A percentile compares a stretch with the other conserved stretches of the same genome.
Conservation (phyloP, 2,329 filamentous ascomycete species). For the Aspergillus pseudoviridinutans region DNA sequence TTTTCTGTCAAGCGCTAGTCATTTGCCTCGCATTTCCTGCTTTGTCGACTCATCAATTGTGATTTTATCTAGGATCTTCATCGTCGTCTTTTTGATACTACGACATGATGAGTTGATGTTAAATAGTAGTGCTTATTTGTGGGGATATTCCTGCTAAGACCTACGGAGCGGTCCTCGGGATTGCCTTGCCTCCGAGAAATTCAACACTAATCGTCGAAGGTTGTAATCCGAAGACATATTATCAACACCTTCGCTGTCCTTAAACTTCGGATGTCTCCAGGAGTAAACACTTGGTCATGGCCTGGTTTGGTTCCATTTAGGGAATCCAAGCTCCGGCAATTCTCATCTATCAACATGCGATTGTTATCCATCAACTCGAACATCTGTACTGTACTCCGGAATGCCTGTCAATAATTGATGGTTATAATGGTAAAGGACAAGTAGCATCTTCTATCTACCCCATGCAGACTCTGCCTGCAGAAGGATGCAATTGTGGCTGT, state of each 20-base stretch:
- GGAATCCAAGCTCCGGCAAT: background rate
- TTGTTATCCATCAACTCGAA: background rate
- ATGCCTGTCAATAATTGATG: background rate
- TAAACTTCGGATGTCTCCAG: background rate
- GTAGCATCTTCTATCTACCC: background rate
- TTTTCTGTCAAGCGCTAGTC: background rate
- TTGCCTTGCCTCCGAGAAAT: background rate
- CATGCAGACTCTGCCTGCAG: background rate
- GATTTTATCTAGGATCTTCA: background rate
- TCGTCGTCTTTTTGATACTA: background rate
- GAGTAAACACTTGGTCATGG: background rate
- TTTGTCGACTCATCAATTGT: background rate
- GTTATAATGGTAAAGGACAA: background rate
- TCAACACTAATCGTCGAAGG: background rate
- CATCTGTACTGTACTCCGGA: background rate
- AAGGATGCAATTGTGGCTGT: background rate
- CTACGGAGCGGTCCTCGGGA: background rate
- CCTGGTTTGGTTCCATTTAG: background rate
- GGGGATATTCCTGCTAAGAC: no score
- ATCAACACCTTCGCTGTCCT: background rate
- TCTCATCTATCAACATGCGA: background rate
- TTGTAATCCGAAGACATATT: background rate
- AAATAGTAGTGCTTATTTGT: no score
- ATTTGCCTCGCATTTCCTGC: background rate
- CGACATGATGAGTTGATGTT: background rate